phyloP scores from a whole-genome alignment of 2,329 filamentous ascomycete genomes.

The Emericellopsis atlantica region DNA sequence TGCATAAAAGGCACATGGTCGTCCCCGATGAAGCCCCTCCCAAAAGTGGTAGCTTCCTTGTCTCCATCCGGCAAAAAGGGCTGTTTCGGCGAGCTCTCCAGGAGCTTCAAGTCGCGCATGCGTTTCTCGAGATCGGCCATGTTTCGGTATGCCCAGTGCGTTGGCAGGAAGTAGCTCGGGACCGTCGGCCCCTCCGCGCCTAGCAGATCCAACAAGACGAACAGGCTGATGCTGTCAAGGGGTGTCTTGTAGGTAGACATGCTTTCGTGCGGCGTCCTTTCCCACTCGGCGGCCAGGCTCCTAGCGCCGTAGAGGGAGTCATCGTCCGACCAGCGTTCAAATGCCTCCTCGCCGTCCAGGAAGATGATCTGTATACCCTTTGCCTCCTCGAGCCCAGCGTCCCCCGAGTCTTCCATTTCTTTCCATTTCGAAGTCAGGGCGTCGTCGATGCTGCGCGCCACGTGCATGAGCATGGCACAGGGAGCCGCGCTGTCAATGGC shows the following conservation, averaged over 20 bases:
- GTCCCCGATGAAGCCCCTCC: constrained; percentile 51
- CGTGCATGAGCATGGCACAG: constrained; percentile 86
- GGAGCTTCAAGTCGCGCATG: constrained; percentile 51
- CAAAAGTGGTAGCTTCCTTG: constrained; percentile 37
- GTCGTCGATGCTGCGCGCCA: constrained; percentile 65
- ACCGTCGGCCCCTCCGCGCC: constrained; percentile 57
- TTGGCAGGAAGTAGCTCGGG: constrained; percentile 78
- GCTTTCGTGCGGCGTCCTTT: constrained; percentile 52
- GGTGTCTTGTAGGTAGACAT: constrained; percentile 64
- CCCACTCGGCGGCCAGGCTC: constrained; percentile 75
- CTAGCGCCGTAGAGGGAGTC: constrained; percentile 86
- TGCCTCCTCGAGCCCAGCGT: constrained; percentile 53
- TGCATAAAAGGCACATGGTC: constrained; percentile 87
- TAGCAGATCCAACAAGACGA: constrained; percentile 83
- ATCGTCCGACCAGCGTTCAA: constrained; percentile 60
- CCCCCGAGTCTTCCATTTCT: constrained; percentile 49
- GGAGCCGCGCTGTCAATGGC: constrained; percentile 89
- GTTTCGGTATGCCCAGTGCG: constrained; percentile 82
- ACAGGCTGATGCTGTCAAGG: constrained; percentile 71
- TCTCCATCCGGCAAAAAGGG: constrained; percentile 54
- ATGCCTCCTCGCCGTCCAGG: constrained; percentile 91
- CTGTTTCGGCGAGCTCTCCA: constrained; percentile 41
- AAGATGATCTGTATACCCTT: constrained; percentile 81
- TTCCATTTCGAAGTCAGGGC: constrained; percentile 76
- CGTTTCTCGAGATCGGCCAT: constrained; percentile 65